Evolutionary conservation across 345 rosid genomes (phyloP).

Genomic region (Moricandia arvensis): DNA sequence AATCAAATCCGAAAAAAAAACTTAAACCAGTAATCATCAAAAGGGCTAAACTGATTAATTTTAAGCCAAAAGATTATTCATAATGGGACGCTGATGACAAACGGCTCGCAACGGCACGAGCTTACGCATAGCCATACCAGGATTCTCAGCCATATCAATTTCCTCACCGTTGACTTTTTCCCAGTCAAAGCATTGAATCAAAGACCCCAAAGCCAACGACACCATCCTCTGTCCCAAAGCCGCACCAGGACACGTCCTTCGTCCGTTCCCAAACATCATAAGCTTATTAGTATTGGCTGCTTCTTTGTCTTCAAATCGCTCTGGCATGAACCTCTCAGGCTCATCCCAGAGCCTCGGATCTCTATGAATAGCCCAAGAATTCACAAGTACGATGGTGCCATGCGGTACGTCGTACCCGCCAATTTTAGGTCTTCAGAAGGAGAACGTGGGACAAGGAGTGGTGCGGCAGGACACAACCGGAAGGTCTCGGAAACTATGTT

Average conservation of each 20-base stretch:
- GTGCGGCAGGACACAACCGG: slow-evolving; percentile 35
- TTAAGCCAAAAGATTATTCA: slow-evolving; percentile 22
- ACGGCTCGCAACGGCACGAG: slow-evolving; percentile 35
- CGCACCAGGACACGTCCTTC: slow-evolving; percentile 51
- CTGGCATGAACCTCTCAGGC: slow-evolving; percentile 47
- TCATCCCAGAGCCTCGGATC: slow-evolving; percentile 52
- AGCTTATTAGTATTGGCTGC: slow-evolving; percentile 23
- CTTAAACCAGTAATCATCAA: background rate
- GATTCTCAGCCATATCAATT: slow-evolving; percentile 46
- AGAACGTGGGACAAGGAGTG: slow-evolving; percentile 33
- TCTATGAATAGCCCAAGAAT: slow-evolving; percentile 61
- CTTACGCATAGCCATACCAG: slow-evolving; percentile 44
- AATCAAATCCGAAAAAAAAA: background rate
- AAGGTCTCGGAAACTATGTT: slow-evolving; percentile 41
- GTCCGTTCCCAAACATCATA: slow-evolving; percentile 46
- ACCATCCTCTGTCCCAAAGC: slow-evolving; percentile 41
- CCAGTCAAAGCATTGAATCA: slow-evolving; percentile 57
- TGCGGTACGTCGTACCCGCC: slow-evolving; percentile 47
- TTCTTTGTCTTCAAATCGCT: slow-evolving; percentile 47
- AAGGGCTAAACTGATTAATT: background rate
- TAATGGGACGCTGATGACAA: slow-evolving; percentile 43
- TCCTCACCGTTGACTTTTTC: slow-evolving; percentile 32
- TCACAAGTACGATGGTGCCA: slow-evolving; percentile 49
- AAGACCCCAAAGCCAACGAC: slow-evolving; percentile 37
- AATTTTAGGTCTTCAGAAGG: slow-evolving; percentile 27